Evolutionary conservation across 305 asterid species (phyloP).

Genomic region (Fraxinus ornus): DNA sequence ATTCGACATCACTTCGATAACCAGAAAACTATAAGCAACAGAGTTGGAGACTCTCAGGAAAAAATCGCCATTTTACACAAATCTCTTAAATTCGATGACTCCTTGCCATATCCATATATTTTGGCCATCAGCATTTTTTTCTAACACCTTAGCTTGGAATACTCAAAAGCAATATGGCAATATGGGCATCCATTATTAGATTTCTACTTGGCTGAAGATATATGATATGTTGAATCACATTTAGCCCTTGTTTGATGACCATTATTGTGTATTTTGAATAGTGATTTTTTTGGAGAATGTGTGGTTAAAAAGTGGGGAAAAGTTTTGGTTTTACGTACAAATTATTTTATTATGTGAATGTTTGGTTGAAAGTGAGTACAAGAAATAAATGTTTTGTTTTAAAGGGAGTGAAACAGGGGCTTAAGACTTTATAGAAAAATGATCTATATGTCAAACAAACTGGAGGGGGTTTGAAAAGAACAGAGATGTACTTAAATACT

Average conservation of each 20-base stretch:
- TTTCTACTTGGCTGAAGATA: neutral
- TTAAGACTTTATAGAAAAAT: neutral
- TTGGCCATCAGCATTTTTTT: neutral
- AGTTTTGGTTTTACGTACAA: no score
- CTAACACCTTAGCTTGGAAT: neutral
- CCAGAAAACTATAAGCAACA: neutral
- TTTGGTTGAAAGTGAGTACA: no score
- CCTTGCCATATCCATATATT: neutral
- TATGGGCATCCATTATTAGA: neutral
- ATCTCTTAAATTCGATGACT: slow-evolving; percentile 7
- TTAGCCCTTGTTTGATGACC: no score
- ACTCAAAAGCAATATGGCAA: slow-evolving; percentile 15
- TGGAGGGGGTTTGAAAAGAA: slow-evolving; percentile 9
- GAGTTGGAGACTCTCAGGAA: neutral
- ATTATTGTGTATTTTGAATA: no score
- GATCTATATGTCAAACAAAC: slow-evolving; percentile 3
- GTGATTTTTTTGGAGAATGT: no score
- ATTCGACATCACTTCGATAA: slow-evolving; percentile 26
- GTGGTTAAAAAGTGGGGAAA: no score
- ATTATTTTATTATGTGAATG: no score
- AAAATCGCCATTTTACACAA: slow-evolving; percentile 1
- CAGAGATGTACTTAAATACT: neutral
- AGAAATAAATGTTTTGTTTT: no score
- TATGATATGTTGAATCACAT: neutral
- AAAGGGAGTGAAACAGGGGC: no score